Conservation (phyloP, 2,329 filamentous ascomycete species). For the Bipolaris victoriae region DNA sequence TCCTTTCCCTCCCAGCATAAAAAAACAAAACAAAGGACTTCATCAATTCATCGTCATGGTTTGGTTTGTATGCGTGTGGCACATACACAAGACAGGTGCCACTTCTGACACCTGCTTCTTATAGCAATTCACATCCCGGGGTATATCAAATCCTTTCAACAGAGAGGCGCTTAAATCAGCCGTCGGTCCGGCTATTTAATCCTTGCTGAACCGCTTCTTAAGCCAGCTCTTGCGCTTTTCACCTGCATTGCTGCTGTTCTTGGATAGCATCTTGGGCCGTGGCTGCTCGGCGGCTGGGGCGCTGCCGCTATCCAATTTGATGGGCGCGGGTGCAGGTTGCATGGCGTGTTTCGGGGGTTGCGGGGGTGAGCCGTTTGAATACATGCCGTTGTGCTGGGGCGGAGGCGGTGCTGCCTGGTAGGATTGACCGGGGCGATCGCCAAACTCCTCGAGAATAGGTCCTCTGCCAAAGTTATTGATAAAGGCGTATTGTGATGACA, state of each 20-base stretch:
- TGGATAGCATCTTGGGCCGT: slow-evolving; percentile 29
- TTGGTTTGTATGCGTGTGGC: not conserved
- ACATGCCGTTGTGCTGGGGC: slow-evolving; percentile 25
- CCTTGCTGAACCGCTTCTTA: slow-evolving; percentile 78
- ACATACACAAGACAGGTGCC: no score
- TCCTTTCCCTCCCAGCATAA: no score
- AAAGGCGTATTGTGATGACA: slow-evolving; percentile 64
- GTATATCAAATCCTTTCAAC: not conserved
- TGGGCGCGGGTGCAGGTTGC: slow-evolving; percentile 29
- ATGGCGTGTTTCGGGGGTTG: slow-evolving; percentile 29
- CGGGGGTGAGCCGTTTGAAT: slow-evolving; percentile 13
- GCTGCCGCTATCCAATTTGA: slow-evolving; percentile 29
- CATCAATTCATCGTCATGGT: no score
- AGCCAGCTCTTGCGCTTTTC: slow-evolving; percentile 90
- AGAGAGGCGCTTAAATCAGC: not conserved
- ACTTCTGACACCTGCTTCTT: no score
- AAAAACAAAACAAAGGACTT: no score
- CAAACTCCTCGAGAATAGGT: slow-evolving; percentile 52
- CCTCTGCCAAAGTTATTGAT: slow-evolving; percentile 54
- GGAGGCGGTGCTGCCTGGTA: slow-evolving; percentile 21
- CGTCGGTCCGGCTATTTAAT: slow-evolving; percentile 29
- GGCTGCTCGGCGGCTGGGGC: slow-evolving; percentile 14
- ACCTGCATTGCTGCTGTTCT: slow-evolving; percentile 28
- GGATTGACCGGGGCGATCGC: slow-evolving; percentile 1
- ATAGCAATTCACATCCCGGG: not conserved